Evolutionary conservation across 2,329 filamentous ascomycete species (phyloP), one percentile per base, ranked within the genome.

Genomic region (Botrytis porri): DNA sequence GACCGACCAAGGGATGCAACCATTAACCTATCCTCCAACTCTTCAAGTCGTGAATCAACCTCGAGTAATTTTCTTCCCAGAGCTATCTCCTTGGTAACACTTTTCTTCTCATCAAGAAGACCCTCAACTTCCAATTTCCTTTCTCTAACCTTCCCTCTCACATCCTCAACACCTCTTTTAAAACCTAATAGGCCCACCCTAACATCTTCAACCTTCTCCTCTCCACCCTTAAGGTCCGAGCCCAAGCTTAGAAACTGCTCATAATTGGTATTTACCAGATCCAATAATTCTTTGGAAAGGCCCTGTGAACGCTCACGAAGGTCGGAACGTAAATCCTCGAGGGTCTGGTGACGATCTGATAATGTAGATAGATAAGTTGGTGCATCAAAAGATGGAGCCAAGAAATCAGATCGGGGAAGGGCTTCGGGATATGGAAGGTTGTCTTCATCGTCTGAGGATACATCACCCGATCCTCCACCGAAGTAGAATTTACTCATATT

Each of bases 251-350:
- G 83, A 78, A 99, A 99, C 73, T 95, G 92, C 65, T 94, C 92
- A 81, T 99, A 98, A 82, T 99, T 97, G 69, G 92, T 88, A 80
- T 99, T 99, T 77, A 99, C 96, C 12, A 99, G 88, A 83, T 98
- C 95, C 29, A 99, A 86, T 4, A 99, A 87, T 83, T 99, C 96
- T 75, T 92, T 89, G 79, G 91, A 93, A 75, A 99, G 90, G 32
- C 91, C 87, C 77, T 93, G 89, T 77, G 91, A 93, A 70, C 97
- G 88, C 73, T 94, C 89, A 62, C 95, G 91, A 25, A 99, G 86
- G 80, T 99, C 97, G 8, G 91, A 84, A 51, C 95, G 93, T 45
- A 99, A 86, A 81, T 99, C 96, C 81, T 97, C 95, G 65, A 99
- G 92, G 0, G 95, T 98, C 82, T 99, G 96, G 82, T 99, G 96